Percentiles rank a stretch among this genome's conserved stretches.
Conservation (phyloP, 2,329 filamentous ascomycete species). For the Beauveria scarabaeidicola region DNA sequence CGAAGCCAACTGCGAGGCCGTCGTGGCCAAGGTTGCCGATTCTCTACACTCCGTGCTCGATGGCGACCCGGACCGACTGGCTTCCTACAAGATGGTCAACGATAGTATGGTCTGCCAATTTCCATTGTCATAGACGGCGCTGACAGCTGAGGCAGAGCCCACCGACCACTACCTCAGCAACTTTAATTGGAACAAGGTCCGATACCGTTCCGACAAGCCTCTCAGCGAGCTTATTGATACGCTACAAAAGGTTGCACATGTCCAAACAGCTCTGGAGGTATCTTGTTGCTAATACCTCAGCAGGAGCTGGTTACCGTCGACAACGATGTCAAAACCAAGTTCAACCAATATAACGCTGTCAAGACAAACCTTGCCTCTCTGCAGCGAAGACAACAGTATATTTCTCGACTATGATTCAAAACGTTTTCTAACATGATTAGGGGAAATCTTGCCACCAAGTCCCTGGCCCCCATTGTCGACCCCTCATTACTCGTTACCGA, state of each 20-base stretch:
- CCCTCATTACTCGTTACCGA: constrained; percentile 73
- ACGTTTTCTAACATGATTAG: constrained; percentile 31
- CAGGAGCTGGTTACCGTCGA: constrained; percentile 87
- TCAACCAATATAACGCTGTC: constrained; percentile 85
- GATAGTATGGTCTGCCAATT: constrained; percentile 58
- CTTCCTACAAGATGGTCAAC: constrained; percentile 86
- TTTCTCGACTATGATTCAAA: not conserved
- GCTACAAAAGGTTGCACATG: constrained; percentile 64
- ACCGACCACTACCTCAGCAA: constrained; percentile 84
- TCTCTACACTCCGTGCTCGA: constrained; percentile 76
- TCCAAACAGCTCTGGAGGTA: not conserved
- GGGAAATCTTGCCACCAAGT: constrained; percentile 90
- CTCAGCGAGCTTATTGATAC: constrained; percentile 79
- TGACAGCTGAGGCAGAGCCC: constrained; percentile 56
- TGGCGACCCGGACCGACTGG: constrained; percentile 72
- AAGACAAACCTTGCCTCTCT: constrained; percentile 76
- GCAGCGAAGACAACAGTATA: constrained; percentile 80
- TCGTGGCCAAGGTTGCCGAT: constrained; percentile 82
- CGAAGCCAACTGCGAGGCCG: constrained; percentile 66
- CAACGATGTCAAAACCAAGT: constrained; percentile 91
- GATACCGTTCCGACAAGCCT: constrained; percentile 88
- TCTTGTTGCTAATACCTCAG: not conserved
- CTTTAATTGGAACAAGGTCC: constrained; percentile 96
- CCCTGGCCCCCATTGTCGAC: constrained; percentile 79
- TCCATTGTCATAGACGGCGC: constrained; percentile 12